Evolutionary conservation across 371 early-diverging fungal genomes (phyloP), one percentile per base, ranked within the genome.

Genomic region (Zopfochytrium polystomum): DNA sequence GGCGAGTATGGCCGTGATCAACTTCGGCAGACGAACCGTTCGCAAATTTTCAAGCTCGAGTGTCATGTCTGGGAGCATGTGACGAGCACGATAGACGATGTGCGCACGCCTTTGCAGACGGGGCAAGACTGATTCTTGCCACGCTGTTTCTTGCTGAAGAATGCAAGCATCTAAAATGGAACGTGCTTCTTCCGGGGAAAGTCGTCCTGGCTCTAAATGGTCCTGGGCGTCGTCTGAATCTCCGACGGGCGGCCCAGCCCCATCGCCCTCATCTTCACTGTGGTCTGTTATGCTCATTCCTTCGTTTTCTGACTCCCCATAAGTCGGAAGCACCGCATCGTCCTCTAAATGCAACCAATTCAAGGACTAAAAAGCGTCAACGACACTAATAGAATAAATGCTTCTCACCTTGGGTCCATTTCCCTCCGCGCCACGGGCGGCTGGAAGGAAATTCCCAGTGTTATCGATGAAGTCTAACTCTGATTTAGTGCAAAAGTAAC

Each of bases 291-390:
- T 23, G 15, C 49, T 49, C 48, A 48, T 31, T 57, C 60, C 15
- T 7, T 68, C 74, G 15, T 66, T 64, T 20, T 71, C 76, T 0
- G 79, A 79, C 3, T 82, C 82, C 7, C 85, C 83, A 34, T 78
- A 82, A 18, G 66, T 38, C 1, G 82, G 81, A 11, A 77, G 65
- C 1, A 76, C 55, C 1, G 29, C 23, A 29, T 81, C 80, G 0
- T 72, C 71, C 0, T 33, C 68, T 1, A n/a, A n/a, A n/a, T n/a
- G n/a, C n/a, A n/a, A n/a, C n/a, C n/a, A n/a, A n/a, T n/a, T n/a
- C n/a, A n/a, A n/a, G n/a, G n/a, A n/a, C n/a, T n/a, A n/a, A n/a
- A n/a, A n/a, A n/a, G 62, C 64, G 13, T 58, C 50, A 0, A 22
- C 46, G 31, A 47, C 6, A 18, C 43, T 29, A 25, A 22, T 23